Conservation (phyloP, 257 asterid species). For the Solanum etuberosum region DNA sequence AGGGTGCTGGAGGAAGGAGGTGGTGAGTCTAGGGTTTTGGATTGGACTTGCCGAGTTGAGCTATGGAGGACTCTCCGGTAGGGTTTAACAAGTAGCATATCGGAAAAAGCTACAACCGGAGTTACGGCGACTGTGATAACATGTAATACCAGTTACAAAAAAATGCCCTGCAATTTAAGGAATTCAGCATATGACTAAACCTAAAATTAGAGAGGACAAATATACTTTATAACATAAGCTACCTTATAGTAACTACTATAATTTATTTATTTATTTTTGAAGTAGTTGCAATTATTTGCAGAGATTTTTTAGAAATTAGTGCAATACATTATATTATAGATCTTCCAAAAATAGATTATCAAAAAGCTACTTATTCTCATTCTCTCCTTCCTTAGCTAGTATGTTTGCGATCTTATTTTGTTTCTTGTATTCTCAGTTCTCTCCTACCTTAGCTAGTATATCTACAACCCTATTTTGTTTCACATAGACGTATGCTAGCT, state of each 20-base stretch:
- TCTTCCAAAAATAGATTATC: too few relatives aligned
- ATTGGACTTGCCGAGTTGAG: background rate
- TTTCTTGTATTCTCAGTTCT: background rate
- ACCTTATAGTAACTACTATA: too few relatives aligned
- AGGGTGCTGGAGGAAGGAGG: conserved; percentile 25
- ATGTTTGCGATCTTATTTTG: background rate
- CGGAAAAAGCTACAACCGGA: background rate
- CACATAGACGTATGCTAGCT: too few relatives aligned
- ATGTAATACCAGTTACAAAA: background rate
- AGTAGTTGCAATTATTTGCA: background rate
- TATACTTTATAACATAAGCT: too few relatives aligned
- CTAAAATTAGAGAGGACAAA: too few relatives aligned
- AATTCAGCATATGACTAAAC: background rate
- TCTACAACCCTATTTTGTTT: background rate
- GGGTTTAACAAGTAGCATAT: conserved; percentile 37
- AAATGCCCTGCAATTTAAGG: background rate
- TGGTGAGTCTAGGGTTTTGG: conserved; percentile 11
- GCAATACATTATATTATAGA: too few relatives aligned
- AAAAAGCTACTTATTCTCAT: background rate
- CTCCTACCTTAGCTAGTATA: background rate
- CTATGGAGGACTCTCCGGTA: conserved; percentile 24
- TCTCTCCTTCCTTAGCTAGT: background rate
- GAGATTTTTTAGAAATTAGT: background rate
- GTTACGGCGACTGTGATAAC: background rate
- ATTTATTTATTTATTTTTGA: too few relatives aligned